Evolutionary conservation across 495 filamentous ascomycete species (phyloP).

Genomic region (Penicillium maclennaniae): DNA sequence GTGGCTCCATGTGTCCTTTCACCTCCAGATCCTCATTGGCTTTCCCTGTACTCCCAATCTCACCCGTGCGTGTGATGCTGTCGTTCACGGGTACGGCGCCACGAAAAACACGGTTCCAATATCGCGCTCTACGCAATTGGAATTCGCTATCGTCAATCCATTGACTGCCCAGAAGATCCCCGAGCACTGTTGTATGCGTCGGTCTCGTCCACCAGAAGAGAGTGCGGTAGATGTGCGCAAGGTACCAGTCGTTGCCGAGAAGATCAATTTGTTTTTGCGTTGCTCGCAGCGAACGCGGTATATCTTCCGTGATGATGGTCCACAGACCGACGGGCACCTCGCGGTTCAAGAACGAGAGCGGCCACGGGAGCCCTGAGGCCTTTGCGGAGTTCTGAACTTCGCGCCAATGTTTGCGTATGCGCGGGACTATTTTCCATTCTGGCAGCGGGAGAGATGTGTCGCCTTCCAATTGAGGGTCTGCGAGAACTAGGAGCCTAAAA

Average conservation of each 20-base stretch:
- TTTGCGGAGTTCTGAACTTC: slow-evolving; percentile 26
- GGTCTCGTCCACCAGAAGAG: slow-evolving; percentile 75
- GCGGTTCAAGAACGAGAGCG: slow-evolving; percentile 17
- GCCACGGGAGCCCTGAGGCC: slow-evolving; percentile 11
- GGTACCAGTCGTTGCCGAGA: slow-evolving; percentile 89
- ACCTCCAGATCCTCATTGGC: slow-evolving; percentile 34
- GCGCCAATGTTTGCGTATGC: slow-evolving; percentile 50
- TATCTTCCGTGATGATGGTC: slow-evolving; percentile 57
- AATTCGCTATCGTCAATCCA: slow-evolving; percentile 91
- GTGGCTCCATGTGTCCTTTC: slow-evolving; percentile 32
- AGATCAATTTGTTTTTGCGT: slow-evolving; percentile 79
- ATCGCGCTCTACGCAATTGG: slow-evolving; percentile 60
- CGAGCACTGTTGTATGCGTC: slow-evolving; percentile 84
- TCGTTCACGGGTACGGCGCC: slow-evolving; percentile 66
- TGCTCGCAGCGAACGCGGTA: slow-evolving; percentile 57
- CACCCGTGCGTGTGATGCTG: slow-evolving; percentile 42
- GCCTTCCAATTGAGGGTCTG: slow-evolving; percentile 93
- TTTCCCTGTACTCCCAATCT: slow-evolving; percentile 5
- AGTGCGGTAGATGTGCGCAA: slow-evolving; percentile 88
- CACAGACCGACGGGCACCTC: slow-evolving; percentile 39
- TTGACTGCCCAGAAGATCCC: slow-evolving; percentile 92
- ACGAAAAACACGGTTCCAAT: slow-evolving; percentile 77
- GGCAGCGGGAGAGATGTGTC: slow-evolving; percentile 72
- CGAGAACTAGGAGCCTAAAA: slow-evolving; percentile 88
- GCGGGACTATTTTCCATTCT: slow-evolving; percentile 56